Base-by-base conservation (phyloP, 2,329 filamentous ascomycete species). In the Sphaceloma murrayae region DNA sequence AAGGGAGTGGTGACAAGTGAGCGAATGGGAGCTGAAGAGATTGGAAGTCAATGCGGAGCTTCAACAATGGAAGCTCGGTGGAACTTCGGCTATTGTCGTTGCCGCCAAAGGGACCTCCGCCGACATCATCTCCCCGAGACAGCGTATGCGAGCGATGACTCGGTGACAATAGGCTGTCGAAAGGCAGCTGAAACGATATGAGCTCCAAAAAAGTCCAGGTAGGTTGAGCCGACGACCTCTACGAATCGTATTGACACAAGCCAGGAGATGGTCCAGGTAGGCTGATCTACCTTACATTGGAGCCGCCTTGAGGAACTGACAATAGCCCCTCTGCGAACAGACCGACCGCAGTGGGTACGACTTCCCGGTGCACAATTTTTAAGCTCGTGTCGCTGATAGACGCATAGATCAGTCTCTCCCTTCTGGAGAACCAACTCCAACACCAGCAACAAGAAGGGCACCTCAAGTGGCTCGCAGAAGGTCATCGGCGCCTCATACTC, bases 251-350 rank as follows among this genome's bases (percentile, higher is more conserved):
- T n/a, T n/a, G n/a, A n/a, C n/a, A n/a, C n/a, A n/a, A n/a, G n/a
- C n/a, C 71, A 96, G 86, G 91, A 98, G 75, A 98, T 98, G 91
- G 85, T 95, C 56, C 89, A 98, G 82, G 88, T 98, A 72, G 89
- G 91, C 96, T 81, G 74, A 80, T 82, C 55, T 52, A 54, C 53
- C 42, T 34, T 44, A 29, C 45, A 27, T 14, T 34, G 27, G 32
- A 31, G 17, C 31, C 21, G 26, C 24, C 31, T 18, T 16, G 34
- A 10, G 29, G 44, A 43, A n/a, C 46, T 50, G 44, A 50, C 36
- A 36, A 26, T 8, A 27, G 22, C 29, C 18, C 24, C 34, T 11
- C 11, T 7, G n/a, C 3, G 52, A 42, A 52, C 54, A 62, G 60
- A 62, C 53, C 54, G 60, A 50, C 56, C 55, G 30, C 56, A 61